Percentiles rank a stretch among this genome's conserved stretches.
These are phyloP conservation scores for Trichoderma sp. DNA, from an alignment of 2,329 filamentous ascomycete species.

Conservation along the genomic window DNA sequence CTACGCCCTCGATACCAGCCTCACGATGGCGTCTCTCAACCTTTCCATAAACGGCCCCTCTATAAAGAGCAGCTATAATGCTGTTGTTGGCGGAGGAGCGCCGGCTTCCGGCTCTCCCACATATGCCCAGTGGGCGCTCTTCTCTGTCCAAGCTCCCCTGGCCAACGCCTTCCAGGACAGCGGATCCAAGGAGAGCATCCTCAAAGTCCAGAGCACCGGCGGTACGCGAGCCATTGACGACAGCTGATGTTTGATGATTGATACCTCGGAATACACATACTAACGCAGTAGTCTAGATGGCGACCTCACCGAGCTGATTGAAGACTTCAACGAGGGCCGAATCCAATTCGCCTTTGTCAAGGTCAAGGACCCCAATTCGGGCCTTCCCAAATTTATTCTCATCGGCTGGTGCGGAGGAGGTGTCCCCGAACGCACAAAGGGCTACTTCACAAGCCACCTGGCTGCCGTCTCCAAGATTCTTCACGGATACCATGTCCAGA, in stretches of 20 bases:
- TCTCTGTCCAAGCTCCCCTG: slow-evolving; percentile 88
- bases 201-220: slow-evolving; percentile 92
- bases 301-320: slow-evolving; percentile 83
- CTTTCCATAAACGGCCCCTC: slow-evolving; percentile 77
- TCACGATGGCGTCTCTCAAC: slow-evolving; percentile 75
- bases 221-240: slow-evolving; percentile 51
- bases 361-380: slow-evolving; percentile 91
- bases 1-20: slow-evolving; percentile 22
- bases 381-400: slow-evolving; percentile 85
- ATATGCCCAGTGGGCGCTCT: slow-evolving; percentile 89
- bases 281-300: slow-evolving; percentile 63
- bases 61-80: slow-evolving; percentile 78
- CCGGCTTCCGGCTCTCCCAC: slow-evolving; percentile 69
- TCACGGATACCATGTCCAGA: slow-evolving; percentile 96
- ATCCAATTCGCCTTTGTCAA: slow-evolving; percentile 97
- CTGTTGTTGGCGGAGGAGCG: slow-evolving; percentile 56
- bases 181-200: slow-evolving; percentile 83
- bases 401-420: slow-evolving; percentile 98
- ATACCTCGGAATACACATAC: slow-evolving; percentile 9
- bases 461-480: slow-evolving; percentile 87
- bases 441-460: slow-evolving; percentile 95
- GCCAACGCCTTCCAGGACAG: slow-evolving; percentile 90
- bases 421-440: slow-evolving; percentile 97
- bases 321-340: slow-evolving; percentile 95
- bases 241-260: not conserved